Conservation (phyloP, 129 eudicot genomes). For the Pseudognaphalium luteoalbum region DNA sequence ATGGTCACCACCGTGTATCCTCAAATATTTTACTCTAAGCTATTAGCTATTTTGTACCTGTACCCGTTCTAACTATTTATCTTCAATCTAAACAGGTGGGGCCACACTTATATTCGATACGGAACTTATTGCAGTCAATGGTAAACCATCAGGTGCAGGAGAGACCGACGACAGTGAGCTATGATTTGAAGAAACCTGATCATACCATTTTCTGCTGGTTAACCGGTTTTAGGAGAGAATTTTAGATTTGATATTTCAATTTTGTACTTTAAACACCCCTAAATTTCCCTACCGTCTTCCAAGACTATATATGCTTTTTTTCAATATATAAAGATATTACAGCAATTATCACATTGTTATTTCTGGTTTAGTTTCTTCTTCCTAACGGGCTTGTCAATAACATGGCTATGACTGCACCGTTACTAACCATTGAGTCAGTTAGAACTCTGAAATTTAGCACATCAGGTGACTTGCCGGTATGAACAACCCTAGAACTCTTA, state of each 20-base stretch:
- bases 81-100: conserved; percentile 55
- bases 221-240: conserved; percentile 17
- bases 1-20: background rate
- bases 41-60: background rate
- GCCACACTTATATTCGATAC: conserved; percentile 96
- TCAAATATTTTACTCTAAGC: background rate
- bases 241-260: conserved; percentile 28
- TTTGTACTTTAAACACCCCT: conserved; percentile 31
- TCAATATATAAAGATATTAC: background rate
- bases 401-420: background rate
- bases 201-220: conserved; percentile 20
- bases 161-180: conserved; percentile 51
- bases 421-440: background rate
- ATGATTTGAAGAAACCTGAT: conserved; percentile 31
- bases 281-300: background rate
- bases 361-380: background rate
- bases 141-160: conserved; percentile 51
- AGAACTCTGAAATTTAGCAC: background rate
- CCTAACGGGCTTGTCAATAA: background rate
- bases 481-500: no score
- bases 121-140: conserved; percentile 87
- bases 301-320: background rate
- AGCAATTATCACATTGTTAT: background rate
- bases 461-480: background rate
- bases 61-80: conserved; percentile 1